These are phyloP conservation scores for Podochytrium sp. DNA, from an alignment of 192 early-diverging fungal species.

Conservation along the genomic window DNA sequence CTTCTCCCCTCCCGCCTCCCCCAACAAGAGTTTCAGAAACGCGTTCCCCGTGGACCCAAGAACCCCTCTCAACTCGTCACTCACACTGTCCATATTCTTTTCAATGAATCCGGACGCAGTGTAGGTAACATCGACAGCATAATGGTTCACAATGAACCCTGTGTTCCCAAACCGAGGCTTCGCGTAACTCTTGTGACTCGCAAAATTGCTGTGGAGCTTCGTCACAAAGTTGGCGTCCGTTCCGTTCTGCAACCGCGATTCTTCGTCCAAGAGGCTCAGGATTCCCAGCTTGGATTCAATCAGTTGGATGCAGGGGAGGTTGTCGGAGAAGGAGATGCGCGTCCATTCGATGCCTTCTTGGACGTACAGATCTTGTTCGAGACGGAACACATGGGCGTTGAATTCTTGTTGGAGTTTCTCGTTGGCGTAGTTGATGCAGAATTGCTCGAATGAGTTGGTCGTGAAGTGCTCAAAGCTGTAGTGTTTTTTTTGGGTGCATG, in stretches of 20 bases:
- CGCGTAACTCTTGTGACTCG: constrained; percentile 60
- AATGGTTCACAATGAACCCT: constrained; percentile 85
- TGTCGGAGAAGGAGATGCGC: constrained; percentile 92
- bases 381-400: constrained; percentile 91
- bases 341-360: constrained; percentile 53
- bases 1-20: constrained; percentile 27
- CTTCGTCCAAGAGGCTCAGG: constrained; percentile 92
- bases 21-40: constrained; percentile 72
- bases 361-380: constrained; percentile 95
- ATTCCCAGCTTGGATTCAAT: constrained; percentile 88
- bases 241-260: constrained; percentile 82
- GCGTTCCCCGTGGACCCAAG: constrained; percentile 69
- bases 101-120: constrained; percentile 85
- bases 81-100: constrained; percentile 92
- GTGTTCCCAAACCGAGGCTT: constrained; percentile 81
- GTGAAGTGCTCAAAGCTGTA: constrained; percentile 63
- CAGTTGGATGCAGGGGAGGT: constrained; percentile 91
- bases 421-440: constrained; percentile 90
- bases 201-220: constrained; percentile 76
- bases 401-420: constrained; percentile 97
- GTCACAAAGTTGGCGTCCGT: constrained; percentile 81
- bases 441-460: constrained; percentile 92
- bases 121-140: constrained; percentile 86
- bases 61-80: constrained; percentile 76
- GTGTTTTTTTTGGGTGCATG: constrained; percentile 48